Conservation (phyloP, 2,329 filamentous ascomycete genomes). For the Penicillium sp. region DNA sequence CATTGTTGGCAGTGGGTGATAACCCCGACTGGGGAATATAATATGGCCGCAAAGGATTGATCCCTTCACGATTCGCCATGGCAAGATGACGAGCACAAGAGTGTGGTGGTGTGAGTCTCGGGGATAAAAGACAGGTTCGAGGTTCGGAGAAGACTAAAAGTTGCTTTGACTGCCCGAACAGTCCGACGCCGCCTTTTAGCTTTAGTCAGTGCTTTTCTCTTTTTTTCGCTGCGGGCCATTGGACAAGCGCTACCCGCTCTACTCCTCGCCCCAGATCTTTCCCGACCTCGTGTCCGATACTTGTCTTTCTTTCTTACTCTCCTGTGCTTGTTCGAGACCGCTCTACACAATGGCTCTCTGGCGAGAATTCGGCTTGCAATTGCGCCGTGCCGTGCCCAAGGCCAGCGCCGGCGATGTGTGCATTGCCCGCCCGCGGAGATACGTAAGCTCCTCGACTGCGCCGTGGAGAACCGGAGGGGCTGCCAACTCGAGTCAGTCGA, state of each 20-base stretch:
- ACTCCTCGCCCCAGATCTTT: slow-evolving; percentile 13
- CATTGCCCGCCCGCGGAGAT: slow-evolving; percentile 32
- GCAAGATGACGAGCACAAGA: slow-evolving; percentile 32
- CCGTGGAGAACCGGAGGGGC: slow-evolving; percentile 21
- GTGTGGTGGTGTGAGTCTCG: slow-evolving; percentile 1
- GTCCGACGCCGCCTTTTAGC: slow-evolving; percentile 20
- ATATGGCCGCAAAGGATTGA: slow-evolving; percentile 63
- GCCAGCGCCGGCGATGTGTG: slow-evolving; percentile 58
- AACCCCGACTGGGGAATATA: slow-evolving; percentile 66
- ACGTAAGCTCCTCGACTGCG: slow-evolving; percentile 27
- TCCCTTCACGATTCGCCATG: slow-evolving; percentile 52
- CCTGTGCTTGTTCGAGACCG: slow-evolving; percentile 10
- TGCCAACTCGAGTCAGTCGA: slow-evolving; percentile 14
- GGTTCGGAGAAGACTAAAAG: slow-evolving; percentile 5
- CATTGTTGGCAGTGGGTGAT: slow-evolving; percentile 43
- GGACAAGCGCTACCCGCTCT: slow-evolving; percentile 17
- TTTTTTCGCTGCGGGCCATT: slow-evolving; percentile 27
- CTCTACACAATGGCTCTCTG: slow-evolving; percentile 34
- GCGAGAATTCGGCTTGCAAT: slow-evolving; percentile 34
- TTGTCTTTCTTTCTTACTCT: slow-evolving; percentile 18
- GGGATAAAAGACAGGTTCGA: slow-evolving; percentile 19
- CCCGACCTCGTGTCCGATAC: background rate
- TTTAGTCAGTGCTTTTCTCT: slow-evolving; percentile 28
- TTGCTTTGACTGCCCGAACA: background rate
- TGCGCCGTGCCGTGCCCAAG: slow-evolving; percentile 56